A percentile compares a stretch with the other conserved stretches of the same genome.
Conservation (phyloP, 2,329 filamentous ascomycete genomes). For the Sclerotinia nivalis region DNA sequence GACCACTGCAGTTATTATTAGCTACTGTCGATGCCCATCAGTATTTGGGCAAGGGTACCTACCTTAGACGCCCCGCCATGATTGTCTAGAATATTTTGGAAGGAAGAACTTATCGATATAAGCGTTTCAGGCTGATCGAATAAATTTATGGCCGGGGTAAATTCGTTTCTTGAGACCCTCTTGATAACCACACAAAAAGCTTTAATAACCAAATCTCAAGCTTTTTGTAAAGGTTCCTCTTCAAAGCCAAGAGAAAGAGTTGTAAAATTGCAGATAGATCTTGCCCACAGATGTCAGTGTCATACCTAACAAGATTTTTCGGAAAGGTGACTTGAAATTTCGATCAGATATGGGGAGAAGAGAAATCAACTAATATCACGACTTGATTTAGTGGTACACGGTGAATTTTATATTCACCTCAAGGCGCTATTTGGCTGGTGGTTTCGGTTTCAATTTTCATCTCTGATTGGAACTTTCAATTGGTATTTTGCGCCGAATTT, state of each 20-base stretch:
- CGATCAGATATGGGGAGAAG: too few relatives aligned
- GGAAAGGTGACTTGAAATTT: not conserved
- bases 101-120: not conserved
- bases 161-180: not conserved
- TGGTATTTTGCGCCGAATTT: too few relatives aligned
- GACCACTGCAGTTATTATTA: not conserved
- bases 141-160: not conserved
- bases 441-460: too few relatives aligned
- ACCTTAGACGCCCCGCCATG: not conserved
- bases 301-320: too few relatives aligned
- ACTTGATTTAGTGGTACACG: too few relatives aligned
- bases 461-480: too few relatives aligned
- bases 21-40: not conserved
- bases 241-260: not conserved
- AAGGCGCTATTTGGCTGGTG: too few relatives aligned
- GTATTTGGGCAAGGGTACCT: not conserved
- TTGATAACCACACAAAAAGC: not conserved
- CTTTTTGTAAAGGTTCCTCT: not conserved
- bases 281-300: not conserved
- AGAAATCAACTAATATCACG: too few relatives aligned
- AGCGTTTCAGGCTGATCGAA: not conserved
- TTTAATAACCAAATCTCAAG: not conserved
- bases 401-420: too few relatives aligned
- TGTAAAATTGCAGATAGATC: not conserved
- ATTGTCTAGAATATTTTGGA: not conserved